Conservation (phyloP, 306 rosid genomes). For the Quercus aquifolioides region DNA sequence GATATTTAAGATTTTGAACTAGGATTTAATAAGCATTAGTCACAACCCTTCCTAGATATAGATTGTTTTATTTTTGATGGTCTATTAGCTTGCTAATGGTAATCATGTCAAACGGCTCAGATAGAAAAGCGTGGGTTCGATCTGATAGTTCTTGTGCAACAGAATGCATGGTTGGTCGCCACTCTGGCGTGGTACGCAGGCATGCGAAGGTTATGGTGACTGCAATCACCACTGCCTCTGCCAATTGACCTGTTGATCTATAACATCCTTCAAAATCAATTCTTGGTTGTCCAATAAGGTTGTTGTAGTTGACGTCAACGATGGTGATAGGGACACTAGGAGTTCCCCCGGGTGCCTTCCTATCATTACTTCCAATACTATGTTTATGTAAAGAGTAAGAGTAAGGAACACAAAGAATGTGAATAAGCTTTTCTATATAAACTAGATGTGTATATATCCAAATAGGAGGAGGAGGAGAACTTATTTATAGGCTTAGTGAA, state of each 20-base stretch:
- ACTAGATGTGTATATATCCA: no score
- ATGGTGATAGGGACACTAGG: slow-evolving; percentile 18
- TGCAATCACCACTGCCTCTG: slow-evolving; percentile 35
- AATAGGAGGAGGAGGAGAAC: no score
- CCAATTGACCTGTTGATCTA: slow-evolving; percentile 49
- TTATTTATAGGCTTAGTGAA: no score
- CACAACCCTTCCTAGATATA: no score
- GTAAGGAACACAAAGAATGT: no score
- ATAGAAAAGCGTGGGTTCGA: slow-evolving; percentile 18
- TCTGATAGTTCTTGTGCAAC: slow-evolving; percentile 63
- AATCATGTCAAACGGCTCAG: slow-evolving; percentile 34
- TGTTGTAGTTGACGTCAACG: slow-evolving; percentile 3
- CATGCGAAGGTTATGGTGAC: slow-evolving; percentile 47
- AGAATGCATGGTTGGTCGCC: slow-evolving; percentile 57
- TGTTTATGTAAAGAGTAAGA: no score
- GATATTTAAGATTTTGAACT: no score
- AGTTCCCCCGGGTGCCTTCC: slow-evolving; percentile 67
- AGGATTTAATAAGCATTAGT: no score
- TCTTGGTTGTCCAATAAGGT: slow-evolving; percentile 5
- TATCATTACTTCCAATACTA: slow-evolving; percentile 54
- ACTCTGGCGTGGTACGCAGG: slow-evolving; percentile 41
- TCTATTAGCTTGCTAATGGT: slow-evolving; percentile 29
- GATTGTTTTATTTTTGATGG: slow-evolving; percentile 17
- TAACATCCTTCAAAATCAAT: slow-evolving; percentile 46
- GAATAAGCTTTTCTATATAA: no score